Conservation (phyloP, 2,329 filamentous ascomycete species). For the Penicillium sclerotiorum region DNA sequence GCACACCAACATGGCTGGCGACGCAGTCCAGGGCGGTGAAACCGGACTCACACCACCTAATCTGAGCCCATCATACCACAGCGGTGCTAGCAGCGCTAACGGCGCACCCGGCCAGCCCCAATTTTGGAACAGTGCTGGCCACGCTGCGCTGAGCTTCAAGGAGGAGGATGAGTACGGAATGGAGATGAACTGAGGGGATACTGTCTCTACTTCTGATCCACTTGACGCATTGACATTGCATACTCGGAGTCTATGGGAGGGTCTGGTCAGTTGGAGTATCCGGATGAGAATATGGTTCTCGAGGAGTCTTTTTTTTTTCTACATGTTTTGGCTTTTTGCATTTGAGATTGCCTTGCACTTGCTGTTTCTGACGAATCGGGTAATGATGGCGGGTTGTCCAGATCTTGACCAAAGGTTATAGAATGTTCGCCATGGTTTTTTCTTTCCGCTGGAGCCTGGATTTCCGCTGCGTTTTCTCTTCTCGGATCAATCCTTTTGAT, state of each 20-base stretch:
- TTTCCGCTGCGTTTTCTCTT: conserved; percentile 8
- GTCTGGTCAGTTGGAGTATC: conserved; percentile 1
- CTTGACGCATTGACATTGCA: conserved; percentile 30
- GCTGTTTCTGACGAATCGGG: background rate
- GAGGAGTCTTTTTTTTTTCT: background rate
- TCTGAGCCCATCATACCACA: conserved; percentile 71
- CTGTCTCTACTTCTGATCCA: conserved; percentile 6
- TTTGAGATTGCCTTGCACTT: background rate
- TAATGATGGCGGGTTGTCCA: background rate
- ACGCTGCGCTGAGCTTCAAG: conserved; percentile 74
- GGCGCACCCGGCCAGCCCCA: conserved; percentile 53
- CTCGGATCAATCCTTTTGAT: conserved; percentile 15
- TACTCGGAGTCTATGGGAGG: conserved; percentile 29
- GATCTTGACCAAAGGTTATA: background rate
- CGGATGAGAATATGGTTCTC: background rate
- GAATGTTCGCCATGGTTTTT: conserved; percentile 5
- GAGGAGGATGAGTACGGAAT: conserved; percentile 94
- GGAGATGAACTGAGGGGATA: conserved; percentile 57
- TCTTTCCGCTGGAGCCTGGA: background rate
- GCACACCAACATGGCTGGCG: conserved; percentile 88
- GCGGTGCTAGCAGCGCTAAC: conserved; percentile 67
- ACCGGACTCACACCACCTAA: conserved; percentile 61
- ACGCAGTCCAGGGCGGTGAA: conserved; percentile 60
- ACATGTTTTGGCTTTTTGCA: background rate
- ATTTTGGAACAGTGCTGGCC: conserved; percentile 55